These are phyloP conservation scores for Mycosphaerella arachidis DNA, from an alignment of 2,329 filamentous ascomycete species.

Conservation along the genomic window DNA sequence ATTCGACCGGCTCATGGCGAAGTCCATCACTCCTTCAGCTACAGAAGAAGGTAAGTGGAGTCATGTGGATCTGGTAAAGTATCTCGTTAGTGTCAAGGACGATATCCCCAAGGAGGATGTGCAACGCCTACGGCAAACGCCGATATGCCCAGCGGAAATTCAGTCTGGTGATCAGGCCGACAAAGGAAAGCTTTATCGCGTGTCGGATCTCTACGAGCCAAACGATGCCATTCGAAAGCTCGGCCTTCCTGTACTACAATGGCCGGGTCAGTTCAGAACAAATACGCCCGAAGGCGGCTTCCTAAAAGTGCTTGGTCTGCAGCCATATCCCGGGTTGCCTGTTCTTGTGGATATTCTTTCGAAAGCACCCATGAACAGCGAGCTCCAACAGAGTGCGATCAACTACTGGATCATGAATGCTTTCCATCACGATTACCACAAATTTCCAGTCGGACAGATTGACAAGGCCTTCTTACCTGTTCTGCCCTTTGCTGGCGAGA, in stretches of 20 bases:
- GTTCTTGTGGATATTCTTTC: constrained; percentile 78
- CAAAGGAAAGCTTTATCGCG: constrained; percentile 54
- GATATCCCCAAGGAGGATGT: constrained; percentile 85
- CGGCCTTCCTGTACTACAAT: constrained; percentile 71
- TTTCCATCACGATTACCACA: constrained; percentile 68
- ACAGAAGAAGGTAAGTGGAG: constrained; percentile 66
- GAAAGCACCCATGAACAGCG: constrained; percentile 50
- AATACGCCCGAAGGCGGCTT: constrained; percentile 70
- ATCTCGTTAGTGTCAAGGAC: constrained; percentile 80
- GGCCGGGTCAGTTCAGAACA: constrained; percentile 68
- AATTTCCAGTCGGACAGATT: constrained; percentile 53
- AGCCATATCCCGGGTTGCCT: constrained; percentile 62
- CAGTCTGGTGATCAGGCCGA: constrained; percentile 35
- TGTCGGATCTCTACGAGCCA: constrained; percentile 78
- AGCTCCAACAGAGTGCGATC: constrained; percentile 66
- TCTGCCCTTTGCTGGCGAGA: constrained; percentile 60
- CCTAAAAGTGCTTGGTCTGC: constrained; percentile 67
- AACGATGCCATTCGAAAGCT: constrained; percentile 65
- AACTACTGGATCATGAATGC: constrained; percentile 79
- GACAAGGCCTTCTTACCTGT: constrained; percentile 60
- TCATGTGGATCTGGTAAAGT: constrained; percentile 90
- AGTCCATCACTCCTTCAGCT: constrained; percentile 45
- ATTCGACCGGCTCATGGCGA: constrained; percentile 75
- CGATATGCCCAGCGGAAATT: constrained; percentile 75
- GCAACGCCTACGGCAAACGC: constrained; percentile 68